Evolutionary conservation across 78 protist species (phyloP).

Genomic region (slime mould (Dictyostelium discoideum)): DNA sequence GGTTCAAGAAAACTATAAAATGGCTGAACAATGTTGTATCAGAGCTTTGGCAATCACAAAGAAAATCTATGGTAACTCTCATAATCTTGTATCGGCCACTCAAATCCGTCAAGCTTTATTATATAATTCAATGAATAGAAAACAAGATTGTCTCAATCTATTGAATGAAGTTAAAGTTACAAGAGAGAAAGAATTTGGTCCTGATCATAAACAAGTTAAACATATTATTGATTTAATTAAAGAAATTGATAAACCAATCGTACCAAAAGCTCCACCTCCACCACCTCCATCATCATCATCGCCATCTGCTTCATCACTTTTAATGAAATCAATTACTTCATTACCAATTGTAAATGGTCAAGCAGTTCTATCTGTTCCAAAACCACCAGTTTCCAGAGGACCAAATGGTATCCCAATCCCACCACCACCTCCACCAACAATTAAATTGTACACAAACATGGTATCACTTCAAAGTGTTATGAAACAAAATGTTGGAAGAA

Average conservation of each 20-base stretch:
- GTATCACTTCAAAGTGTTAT: not conserved
- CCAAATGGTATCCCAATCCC: slow-evolving; percentile 21
- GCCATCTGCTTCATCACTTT: slow-evolving; percentile 37
- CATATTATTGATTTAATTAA: not conserved
- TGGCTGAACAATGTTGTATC: slow-evolving; percentile 46
- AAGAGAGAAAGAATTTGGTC: slow-evolving; percentile 64
- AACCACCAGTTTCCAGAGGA: not conserved
- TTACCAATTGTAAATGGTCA: not conserved
- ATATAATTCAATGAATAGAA: slow-evolving; percentile 1
- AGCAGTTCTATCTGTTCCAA: not conserved
- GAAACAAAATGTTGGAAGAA: not conserved
- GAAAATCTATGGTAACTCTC: slow-evolving; percentile 65
- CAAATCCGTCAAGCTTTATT: slow-evolving; percentile 45
- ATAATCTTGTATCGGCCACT: slow-evolving; percentile 8
- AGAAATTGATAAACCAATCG: not conserved
- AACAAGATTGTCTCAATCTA: not conserved
- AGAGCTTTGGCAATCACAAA: slow-evolving; percentile 59
- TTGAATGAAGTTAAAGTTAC: slow-evolving; percentile 17
- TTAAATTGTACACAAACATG: not conserved
- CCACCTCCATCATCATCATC: slow-evolving; percentile 61
- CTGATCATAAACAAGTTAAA: slow-evolving; percentile 23
- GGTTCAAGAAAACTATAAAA: slow-evolving; percentile 52
- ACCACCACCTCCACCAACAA: slow-evolving; percentile 56
- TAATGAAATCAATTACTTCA: not conserved
- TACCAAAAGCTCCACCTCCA: slow-evolving; percentile 76